Evolutionary conservation across 306 rosid species (phyloP).

Genomic region (Vicia villosa): DNA sequence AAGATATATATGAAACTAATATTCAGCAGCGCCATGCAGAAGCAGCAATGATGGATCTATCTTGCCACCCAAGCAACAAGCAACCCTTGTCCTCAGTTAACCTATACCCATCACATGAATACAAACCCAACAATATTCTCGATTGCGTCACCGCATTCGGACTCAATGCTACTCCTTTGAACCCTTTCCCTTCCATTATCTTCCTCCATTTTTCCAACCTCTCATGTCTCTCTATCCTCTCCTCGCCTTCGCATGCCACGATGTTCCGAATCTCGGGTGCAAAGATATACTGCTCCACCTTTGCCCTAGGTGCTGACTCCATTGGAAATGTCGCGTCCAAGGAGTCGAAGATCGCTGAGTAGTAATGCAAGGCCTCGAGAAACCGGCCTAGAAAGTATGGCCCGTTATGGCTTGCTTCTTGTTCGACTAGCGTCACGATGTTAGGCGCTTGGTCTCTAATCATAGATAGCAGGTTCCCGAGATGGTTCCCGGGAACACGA

Average conservation of each 20-base stretch:
- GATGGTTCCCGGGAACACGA: conserved; percentile 56
- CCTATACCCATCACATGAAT: conserved; percentile 80
- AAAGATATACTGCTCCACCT: conserved; percentile 89
- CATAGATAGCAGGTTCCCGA: conserved; percentile 63
- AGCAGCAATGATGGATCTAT: conserved; percentile 74
- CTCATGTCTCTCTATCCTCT: conserved; percentile 85
- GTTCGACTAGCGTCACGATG: conserved; percentile 76
- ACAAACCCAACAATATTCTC: conserved; percentile 75
- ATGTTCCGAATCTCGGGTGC: conserved; percentile 89
- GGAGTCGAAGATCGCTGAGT: conserved; percentile 86
- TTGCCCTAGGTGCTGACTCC: conserved; percentile 79
- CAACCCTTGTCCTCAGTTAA: conserved; percentile 86
- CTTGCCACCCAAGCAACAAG: conserved; percentile 90
- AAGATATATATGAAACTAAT: background rate
- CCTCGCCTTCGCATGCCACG: conserved; percentile 74
- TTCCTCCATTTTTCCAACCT: conserved; percentile 92
- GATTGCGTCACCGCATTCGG: conserved; percentile 93
- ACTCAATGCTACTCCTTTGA: conserved; percentile 69
- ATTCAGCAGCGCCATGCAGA: conserved; percentile 89
- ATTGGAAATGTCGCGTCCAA: conserved; percentile 82
- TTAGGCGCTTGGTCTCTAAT: conserved; percentile 86
- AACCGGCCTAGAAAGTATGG: conserved; percentile 84
- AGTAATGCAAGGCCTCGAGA: conserved; percentile 77
- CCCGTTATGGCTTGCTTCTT: conserved; percentile 90
- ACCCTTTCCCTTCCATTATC: conserved; percentile 85